Evolutionary conservation across 371 early-diverging fungal species (phyloP).

Genomic region (Mortierella sp.): DNA sequence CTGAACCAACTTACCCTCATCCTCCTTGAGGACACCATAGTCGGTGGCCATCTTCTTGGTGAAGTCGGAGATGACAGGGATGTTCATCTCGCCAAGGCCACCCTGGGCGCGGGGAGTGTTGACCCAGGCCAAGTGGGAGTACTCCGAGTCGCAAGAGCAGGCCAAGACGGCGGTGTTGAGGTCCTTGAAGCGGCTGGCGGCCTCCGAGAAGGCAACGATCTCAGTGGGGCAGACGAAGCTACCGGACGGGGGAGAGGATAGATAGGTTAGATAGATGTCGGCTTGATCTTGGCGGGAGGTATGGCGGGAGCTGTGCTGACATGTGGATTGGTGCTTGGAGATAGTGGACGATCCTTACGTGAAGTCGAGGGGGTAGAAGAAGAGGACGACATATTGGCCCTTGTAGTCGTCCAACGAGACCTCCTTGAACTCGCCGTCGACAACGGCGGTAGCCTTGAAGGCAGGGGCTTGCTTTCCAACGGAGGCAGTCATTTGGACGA

Average conservation of each 20-base stretch:
- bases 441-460: conserved; percentile 76
- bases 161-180: conserved; percentile 54
- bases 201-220: conserved; percentile 90
- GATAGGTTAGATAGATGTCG: background rate
- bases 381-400: conserved; percentile 83
- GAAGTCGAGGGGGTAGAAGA: conserved; percentile 88
- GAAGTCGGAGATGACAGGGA: conserved; percentile 84
- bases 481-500: conserved; percentile 55
- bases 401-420: conserved; percentile 86
- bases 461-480: conserved; percentile 74
- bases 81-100: conserved; percentile 92
- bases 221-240: conserved; percentile 94
- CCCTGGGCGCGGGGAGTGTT: conserved; percentile 83
- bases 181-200: conserved; percentile 80
- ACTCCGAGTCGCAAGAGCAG: conserved; percentile 67
- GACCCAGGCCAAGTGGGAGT: conserved; percentile 80
- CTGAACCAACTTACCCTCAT: conserved; percentile 56
- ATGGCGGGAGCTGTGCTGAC: no score
- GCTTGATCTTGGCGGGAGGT: no score
- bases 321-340: no score
- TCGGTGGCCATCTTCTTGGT: conserved; percentile 84
- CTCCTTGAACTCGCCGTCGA: conserved; percentile 78
- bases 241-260: no score
- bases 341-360: no score
- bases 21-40: conserved; percentile 85